Evolutionary conservation across 805 yeast genomes (phyloP).

Genomic region (Cyberlindnera bimundalis): DNA sequence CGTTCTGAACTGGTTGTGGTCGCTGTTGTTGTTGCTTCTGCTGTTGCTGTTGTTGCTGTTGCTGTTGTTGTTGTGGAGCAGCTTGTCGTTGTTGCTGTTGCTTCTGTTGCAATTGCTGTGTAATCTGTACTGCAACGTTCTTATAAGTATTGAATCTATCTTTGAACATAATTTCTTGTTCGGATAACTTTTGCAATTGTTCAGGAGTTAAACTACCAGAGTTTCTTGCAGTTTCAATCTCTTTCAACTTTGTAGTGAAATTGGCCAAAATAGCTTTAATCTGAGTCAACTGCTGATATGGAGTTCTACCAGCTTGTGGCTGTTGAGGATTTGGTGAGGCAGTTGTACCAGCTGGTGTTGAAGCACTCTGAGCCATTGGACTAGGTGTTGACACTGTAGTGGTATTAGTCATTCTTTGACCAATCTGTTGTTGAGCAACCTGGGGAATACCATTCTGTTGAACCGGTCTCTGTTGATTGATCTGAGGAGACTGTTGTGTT

Average conservation of each 20-base stretch:
- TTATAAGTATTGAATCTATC: conserved; percentile 47
- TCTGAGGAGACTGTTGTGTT: conserved; percentile 11
- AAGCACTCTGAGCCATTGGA: conserved; percentile 13
- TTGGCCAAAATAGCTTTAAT: conserved; percentile 46
- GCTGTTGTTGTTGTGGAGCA: conserved; percentile 15
- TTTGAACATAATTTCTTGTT: conserved; percentile 47
- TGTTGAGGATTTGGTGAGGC: conserved; percentile 10
- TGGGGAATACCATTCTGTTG: conserved; percentile 16
- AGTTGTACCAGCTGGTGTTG: conserved; percentile 6
- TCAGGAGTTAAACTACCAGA: conserved; percentile 43
- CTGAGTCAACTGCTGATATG: conserved; percentile 37
- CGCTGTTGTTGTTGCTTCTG: conserved; percentile 13
- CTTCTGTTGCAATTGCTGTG: conserved; percentile 15
- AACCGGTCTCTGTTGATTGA: conserved; percentile 27
- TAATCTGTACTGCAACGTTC: conserved; percentile 35
- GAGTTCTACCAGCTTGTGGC: conserved; percentile 12
- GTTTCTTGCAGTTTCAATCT: conserved; percentile 46
- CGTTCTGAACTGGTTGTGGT: conserved; percentile 26
- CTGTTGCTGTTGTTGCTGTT: too few relatives aligned
- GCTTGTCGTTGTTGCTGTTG: conserved; percentile 16
- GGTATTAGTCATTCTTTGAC: conserved; percentile 1
- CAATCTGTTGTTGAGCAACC: conserved; percentile 7
- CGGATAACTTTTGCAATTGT: conserved; percentile 40
- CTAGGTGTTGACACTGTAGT: conserved; percentile 20
- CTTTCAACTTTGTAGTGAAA: conserved; percentile 46